Evolutionary conservation across 176 grass and related monocot genomes (phyloP).

Genomic region (Musa troglodytarum): DNA sequence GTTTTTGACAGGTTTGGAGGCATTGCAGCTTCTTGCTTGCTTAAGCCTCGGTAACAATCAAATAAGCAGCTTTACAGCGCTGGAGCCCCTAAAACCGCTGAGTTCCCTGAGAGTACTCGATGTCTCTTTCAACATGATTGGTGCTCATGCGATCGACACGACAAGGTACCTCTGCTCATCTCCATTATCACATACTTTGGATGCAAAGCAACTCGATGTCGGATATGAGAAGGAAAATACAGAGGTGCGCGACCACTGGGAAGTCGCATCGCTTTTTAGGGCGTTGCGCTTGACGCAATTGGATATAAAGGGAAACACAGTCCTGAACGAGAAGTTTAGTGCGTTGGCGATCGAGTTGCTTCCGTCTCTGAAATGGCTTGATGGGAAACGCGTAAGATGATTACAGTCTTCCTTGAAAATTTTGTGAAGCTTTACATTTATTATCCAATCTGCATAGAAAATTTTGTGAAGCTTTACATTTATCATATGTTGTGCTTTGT

Average conservation of each 20-base stretch:
- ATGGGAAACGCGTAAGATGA: slow-evolving; percentile 18
- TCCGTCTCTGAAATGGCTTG: slow-evolving; percentile 62
- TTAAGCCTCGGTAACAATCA: slow-evolving; percentile 73
- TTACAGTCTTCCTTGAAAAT: not conserved
- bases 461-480: not conserved
- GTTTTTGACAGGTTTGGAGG: slow-evolving; percentile 66
- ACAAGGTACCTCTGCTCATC: slow-evolving; percentile 61
- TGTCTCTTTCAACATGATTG: slow-evolving; percentile 79
- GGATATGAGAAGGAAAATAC: slow-evolving; percentile 34
- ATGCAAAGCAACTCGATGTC: slow-evolving; percentile 38
- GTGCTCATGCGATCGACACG: slow-evolving; percentile 51
- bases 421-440: not conserved
- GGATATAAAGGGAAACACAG: slow-evolving; percentile 58
- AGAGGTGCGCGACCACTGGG: slow-evolving; percentile 47
- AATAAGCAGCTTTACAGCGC: slow-evolving; percentile 64
- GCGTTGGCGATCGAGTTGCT: slow-evolving; percentile 28
- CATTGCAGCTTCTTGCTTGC: slow-evolving; percentile 71
- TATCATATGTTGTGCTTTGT: not conserved
- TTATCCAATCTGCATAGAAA: not conserved
- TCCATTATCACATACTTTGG: slow-evolving; percentile 57
- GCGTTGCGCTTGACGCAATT: slow-evolving; percentile 42
- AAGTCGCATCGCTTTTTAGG: slow-evolving; percentile 52
- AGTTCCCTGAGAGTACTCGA: slow-evolving; percentile 62
- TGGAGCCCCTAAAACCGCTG: slow-evolving; percentile 62
- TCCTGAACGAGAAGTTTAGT: slow-evolving; percentile 36